Evolutionary conservation across 129 eudicot genomes (phyloP), one percentile per base, ranked within the genome.

Genomic region (Flaveria bidentis): DNA sequence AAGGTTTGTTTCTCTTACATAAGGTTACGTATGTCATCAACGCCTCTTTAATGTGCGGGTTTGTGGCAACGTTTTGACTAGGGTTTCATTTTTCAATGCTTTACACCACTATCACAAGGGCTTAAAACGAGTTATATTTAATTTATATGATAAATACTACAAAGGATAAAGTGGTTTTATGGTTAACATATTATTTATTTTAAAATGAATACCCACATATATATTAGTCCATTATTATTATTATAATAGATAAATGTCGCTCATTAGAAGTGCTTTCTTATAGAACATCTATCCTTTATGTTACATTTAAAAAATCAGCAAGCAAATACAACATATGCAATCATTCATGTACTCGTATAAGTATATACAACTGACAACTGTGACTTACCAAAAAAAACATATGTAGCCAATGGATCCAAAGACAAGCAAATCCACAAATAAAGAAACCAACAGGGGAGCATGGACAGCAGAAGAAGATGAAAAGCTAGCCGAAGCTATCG

Each of bases 401-500:
- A 71, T 78, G 23, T 69, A 60, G 20, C 72, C 63, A 49, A 79
- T 79, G 83, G 79, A 73, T 23, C 53, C 60, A 2, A 80, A 57
- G 45, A 42, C 17, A 26, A 42, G 66, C 16, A 73, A 80, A 65
- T 14, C 76, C 9, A 63, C 4, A 1, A 79, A 71, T 67, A 84
- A 71, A 60, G 80, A 71, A 69, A 75, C 66, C 53, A 80, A 80
- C 72, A 71, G 78, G 49, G 84, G 87, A 72, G 82, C 87, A 50
- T 76, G 84, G 84, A 65, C 84, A 65, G 69, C 76, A 15, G 85
- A 84, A 76, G 82, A 84, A 80, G 82, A 84, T 72, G 72, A 73
- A 76, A 84, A 80, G 72, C 82, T 84, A 47, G 84, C 87, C 28
- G 81, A 79, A 76, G 72, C 82, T 10, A 84, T 84, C 56, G 70